Evolutionary conservation across 306 rosid species (phyloP), one percentile per base, ranked within the genome.

Genomic region (Cucurbita argyrosperma): DNA sequence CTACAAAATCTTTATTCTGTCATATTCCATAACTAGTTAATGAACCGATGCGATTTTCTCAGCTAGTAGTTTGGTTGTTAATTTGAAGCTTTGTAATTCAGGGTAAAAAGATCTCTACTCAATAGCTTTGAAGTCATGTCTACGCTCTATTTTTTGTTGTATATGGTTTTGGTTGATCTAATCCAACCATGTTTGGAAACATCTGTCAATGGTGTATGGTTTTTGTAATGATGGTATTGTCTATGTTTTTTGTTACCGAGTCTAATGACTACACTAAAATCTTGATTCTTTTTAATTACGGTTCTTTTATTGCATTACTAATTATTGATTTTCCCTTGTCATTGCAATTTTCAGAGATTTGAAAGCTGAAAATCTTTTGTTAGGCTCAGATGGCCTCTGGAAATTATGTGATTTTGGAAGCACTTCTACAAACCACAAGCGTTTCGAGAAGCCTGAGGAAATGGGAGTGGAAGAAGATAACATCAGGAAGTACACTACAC

Each of bases 391-490:
- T 88, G 97, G 99, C 62, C 76, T 52, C 35, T 94, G 99, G 97
- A 94, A 91, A 73, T 87, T 94, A 81, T 94, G 99, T 84, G 99
- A 94, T 85, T 94, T 89, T 83, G 99, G 97, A 75, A 94, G 99
- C 84, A 85, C 87, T 75, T 88, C 95, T 54, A 90, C 97, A 52
- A 90, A 91, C 79, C 97, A 94, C 85, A 94, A 90, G 83, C 86
- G 96, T 30, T 94, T 90, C 71, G 97, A 89, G 84, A 94, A 88
- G 85, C 91, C 96, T 55, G 97, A 91, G 80, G 99, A 94, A 79
- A 94, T 94, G 99, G 99, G 99, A 58, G 84, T 94, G 74, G 99
- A 91, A 81, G 99, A 94, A 83, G 99, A 94, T 82, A 94, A 88
- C 85, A 94, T 94, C 87, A 91, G 99, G 85, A 94, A 94, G 89